These are phyloP conservation scores for Trichocomaceae sp. DNA, from an alignment of 2,329 filamentous ascomycete genomes.

Conservation along the genomic window DNA sequence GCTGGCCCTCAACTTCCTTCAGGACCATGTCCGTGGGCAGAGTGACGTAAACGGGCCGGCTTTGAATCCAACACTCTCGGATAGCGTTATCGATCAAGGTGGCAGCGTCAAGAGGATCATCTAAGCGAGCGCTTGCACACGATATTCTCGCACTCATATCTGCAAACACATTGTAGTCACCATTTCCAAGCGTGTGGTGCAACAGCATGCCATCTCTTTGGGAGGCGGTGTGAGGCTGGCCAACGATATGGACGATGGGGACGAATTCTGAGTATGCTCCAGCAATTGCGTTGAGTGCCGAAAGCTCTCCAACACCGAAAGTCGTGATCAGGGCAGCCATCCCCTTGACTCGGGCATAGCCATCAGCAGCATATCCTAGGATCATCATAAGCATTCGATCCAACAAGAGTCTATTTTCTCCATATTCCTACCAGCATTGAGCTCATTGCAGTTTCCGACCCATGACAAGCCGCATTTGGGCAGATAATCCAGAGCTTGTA, in stretches of 20 bases:
- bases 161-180: slow-evolving; percentile 47
- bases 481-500: slow-evolving; percentile 54
- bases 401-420: not conserved
- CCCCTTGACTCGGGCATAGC: slow-evolving; percentile 65
- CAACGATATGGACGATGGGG: slow-evolving; percentile 58
- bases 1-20: slow-evolving; percentile 64
- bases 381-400: not conserved
- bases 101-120: slow-evolving; percentile 41
- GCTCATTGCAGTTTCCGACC: slow-evolving; percentile 58
- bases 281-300: slow-evolving; percentile 65
- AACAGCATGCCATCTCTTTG: slow-evolving; percentile 42
- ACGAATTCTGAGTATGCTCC: slow-evolving; percentile 69
- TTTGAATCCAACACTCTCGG: slow-evolving; percentile 46
- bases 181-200: slow-evolving; percentile 65
- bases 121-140: slow-evolving; percentile 44
- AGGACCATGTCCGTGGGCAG: slow-evolving; percentile 53
- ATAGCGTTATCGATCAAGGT: slow-evolving; percentile 49
- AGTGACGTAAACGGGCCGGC: slow-evolving; percentile 51
- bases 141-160: slow-evolving; percentile 47
- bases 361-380: slow-evolving; percentile 65
- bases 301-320: slow-evolving; percentile 64
- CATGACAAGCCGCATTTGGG: slow-evolving; percentile 49
- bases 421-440: slow-evolving; percentile 46
- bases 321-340: slow-evolving; percentile 64
- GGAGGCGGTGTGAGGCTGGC: slow-evolving; percentile 41